Percentiles rank a stretch among this genome's conserved stretches.
Evolutionary conservation across 768 basidiomycete genomes (phyloP).

Genomic region (Tylopilus sp.): DNA sequence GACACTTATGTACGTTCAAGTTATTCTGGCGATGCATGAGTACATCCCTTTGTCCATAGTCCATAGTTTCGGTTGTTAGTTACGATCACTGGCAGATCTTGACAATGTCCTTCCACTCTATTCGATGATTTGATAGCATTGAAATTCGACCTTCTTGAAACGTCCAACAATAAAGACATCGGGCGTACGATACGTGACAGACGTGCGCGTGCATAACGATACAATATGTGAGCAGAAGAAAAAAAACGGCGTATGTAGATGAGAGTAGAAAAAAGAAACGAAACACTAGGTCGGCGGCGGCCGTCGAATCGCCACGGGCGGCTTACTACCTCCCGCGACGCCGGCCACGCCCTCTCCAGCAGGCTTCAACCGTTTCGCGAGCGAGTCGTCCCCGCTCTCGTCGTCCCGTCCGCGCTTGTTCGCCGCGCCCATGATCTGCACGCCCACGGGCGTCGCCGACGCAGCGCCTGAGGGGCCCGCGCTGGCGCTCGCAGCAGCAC

Average conservation of each 20-base stretch:
- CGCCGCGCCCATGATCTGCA: constrained; percentile 65
- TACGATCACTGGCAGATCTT: too few relatives aligned
- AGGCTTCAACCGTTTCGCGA: constrained; percentile 66
- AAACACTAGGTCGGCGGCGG: constrained; percentile 23
- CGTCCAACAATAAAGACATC: not conserved
- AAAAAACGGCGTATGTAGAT: not conserved
- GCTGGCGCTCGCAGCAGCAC: too few relatives aligned
- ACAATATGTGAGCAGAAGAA: constrained; percentile 2
- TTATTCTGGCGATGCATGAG: too few relatives aligned
- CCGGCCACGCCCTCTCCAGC: constrained; percentile 30
- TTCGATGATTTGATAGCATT: too few relatives aligned
- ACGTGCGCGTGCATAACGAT: constrained; percentile 19
- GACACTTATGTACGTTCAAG: too few relatives aligned
- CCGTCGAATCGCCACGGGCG: constrained; percentile 34
- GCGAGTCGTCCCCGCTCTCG: constrained; percentile 47
- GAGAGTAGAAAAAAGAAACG: too few relatives aligned
- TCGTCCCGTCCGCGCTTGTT: constrained; percentile 64
- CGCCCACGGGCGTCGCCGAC: constrained; percentile 35
- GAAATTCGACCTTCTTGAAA: too few relatives aligned
- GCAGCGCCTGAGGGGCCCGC: constrained; percentile 18
- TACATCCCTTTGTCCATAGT: too few relatives aligned
- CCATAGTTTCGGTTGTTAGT: too few relatives aligned
- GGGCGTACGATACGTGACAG: not conserved
- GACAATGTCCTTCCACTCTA: too few relatives aligned
- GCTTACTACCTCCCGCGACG: constrained; percentile 25